phyloP scores from a whole-genome alignment of 2,329 filamentous ascomycete genomes.

The Diaporthe citri region DNA sequence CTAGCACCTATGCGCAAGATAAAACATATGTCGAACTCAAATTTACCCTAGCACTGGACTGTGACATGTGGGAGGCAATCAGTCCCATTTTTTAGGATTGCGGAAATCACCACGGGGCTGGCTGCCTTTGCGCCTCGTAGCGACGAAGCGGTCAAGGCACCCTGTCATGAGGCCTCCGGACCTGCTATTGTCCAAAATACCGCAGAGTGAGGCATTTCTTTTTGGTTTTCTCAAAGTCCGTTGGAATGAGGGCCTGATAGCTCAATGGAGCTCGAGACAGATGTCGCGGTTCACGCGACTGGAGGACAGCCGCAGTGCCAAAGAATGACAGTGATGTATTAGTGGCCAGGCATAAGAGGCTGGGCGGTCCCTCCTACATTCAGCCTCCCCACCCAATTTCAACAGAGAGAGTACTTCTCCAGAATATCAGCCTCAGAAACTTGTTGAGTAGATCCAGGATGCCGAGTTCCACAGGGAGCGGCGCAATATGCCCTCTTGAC shows the following conservation, averaged over 20 bases:
- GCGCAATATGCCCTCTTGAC: not conserved
- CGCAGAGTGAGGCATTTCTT: conserved; percentile 3
- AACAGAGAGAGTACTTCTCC: not conserved
- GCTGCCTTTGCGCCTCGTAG: not conserved
- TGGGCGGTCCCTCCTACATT: not conserved
- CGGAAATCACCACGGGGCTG: not conserved
- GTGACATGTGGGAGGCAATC: not conserved
- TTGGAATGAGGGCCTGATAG: not conserved
- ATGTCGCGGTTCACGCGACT: not conserved
- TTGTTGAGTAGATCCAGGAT: not conserved
- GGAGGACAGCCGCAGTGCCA: not conserved
- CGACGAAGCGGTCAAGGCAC: not conserved
- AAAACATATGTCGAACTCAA: not conserved
- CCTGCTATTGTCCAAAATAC: not conserved
- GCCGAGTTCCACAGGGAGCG: not conserved
- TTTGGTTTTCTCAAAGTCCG: not conserved
- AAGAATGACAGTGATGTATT: not conserved
- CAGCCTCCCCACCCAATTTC: not conserved
- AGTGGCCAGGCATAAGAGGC: not conserved
- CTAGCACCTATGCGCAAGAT: not conserved
- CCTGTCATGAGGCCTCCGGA: not conserved
- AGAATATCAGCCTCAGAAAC: not conserved
- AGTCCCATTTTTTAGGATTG: not conserved
- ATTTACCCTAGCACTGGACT: not conserved
- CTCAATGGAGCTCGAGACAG: not conserved